Evolutionary conservation across 129 eudicot genomes (phyloP).

Genomic region (Dittrichia graveolens): DNA sequence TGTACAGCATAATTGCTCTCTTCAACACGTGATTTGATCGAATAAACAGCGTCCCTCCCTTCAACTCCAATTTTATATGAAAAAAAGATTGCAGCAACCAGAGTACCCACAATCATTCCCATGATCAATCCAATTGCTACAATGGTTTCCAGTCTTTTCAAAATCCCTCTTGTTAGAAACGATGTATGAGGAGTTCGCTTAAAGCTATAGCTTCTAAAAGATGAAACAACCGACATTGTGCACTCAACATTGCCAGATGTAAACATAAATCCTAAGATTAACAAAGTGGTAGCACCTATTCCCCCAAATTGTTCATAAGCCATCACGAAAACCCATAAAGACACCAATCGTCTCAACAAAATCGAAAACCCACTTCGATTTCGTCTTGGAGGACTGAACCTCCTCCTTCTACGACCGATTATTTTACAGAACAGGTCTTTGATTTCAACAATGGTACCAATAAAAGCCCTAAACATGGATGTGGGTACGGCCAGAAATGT

Average conservation of each 20-base stretch:
- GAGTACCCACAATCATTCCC: conserved; percentile 63
- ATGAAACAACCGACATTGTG: conserved; percentile 61
- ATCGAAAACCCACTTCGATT: conserved; percentile 59
- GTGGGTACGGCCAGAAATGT: conserved; percentile 74
- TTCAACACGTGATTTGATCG: conserved; percentile 73
- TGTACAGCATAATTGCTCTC: conserved; percentile 74
- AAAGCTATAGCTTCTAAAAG: conserved; percentile 69
- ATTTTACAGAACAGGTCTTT: conserved; percentile 41
- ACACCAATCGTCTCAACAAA: conserved; percentile 61
- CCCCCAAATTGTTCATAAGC: conserved; percentile 76
- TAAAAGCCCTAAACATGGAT: conserved; percentile 58
- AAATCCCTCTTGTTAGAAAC: conserved; percentile 62
- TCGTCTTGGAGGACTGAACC: neutral
- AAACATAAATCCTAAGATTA: conserved; percentile 67
- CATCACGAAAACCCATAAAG: conserved; percentile 74
- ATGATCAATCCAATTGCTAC: conserved; percentile 81
- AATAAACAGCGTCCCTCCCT: conserved; percentile 77
- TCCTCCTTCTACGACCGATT: conserved; percentile 35
- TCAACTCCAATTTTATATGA: conserved; percentile 85
- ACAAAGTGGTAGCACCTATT: conserved; percentile 49
- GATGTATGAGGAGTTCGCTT: conserved; percentile 43
- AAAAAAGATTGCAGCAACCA: conserved; percentile 57
- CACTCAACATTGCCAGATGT: conserved; percentile 52
- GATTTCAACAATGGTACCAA: conserved; percentile 69
- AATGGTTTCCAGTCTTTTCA: conserved; percentile 69